Evolutionary conservation across 495 filamentous ascomycete species (phyloP).

Genomic region (Penicillium flavigenum): DNA sequence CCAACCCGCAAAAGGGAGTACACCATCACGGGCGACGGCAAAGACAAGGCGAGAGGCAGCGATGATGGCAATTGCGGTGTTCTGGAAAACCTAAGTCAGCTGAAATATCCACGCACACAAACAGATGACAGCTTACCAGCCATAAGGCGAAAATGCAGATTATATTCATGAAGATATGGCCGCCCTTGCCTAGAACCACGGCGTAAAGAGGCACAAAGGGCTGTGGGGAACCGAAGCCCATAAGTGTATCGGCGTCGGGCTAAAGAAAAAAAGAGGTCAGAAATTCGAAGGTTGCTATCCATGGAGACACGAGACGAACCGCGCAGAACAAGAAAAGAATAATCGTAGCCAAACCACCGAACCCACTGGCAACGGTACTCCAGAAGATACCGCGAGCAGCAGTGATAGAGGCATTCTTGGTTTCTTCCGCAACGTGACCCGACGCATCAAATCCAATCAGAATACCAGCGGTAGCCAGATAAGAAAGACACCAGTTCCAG

Average conservation of each 20-base stretch:
- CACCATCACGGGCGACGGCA: conserved; percentile 56
- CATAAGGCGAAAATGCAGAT: conserved; percentile 51
- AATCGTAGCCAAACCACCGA: conserved; percentile 51
- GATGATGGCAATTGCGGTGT: conserved; percentile 55
- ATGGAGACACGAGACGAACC: conserved; percentile 25
- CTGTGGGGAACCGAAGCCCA: conserved; percentile 52
- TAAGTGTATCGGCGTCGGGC: conserved; percentile 39
- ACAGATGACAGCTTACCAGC: conserved; percentile 35
- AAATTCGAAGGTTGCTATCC: neutral
- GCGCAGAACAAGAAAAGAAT: conserved; percentile 59
- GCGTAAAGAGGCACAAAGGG: conserved; percentile 56
- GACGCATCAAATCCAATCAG: conserved; percentile 58
- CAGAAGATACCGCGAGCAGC: conserved; percentile 57
- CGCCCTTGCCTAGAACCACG: conserved; percentile 50
- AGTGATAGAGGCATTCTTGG: conserved; percentile 53
- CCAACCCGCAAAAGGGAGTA: conserved; percentile 56
- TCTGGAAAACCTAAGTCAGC: conserved; percentile 29
- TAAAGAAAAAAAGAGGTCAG: conserved; percentile 16
- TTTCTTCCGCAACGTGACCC: conserved; percentile 58
- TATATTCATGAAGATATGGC: conserved; percentile 55
- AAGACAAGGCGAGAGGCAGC: conserved; percentile 58
- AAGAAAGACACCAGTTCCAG: conserved; percentile 62
- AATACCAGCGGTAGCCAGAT: conserved; percentile 58
- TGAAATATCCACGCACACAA: neutral
- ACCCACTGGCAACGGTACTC: conserved; percentile 52